Conservation (phyloP, 257 asterid species). For the Solanum appendiculatum region DNA sequence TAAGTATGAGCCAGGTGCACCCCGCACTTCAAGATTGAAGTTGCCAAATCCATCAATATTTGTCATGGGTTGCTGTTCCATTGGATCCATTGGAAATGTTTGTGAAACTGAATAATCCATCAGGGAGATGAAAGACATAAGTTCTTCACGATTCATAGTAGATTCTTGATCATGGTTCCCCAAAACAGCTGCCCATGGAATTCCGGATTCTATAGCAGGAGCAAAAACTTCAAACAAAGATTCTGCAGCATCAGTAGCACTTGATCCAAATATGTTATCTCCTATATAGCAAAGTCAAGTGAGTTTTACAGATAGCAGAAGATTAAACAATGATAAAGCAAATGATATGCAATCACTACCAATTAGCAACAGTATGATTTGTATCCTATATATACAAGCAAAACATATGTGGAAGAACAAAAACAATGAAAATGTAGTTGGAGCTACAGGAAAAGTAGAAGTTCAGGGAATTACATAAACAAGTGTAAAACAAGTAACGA, state of each 20-base stretch:
- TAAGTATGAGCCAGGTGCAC: constrained; percentile 63
- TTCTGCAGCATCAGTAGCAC: constrained; percentile 87
- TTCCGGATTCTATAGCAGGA: constrained; percentile 54
- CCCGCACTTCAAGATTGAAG: constrained; percentile 59
- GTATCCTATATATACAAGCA: background rate
- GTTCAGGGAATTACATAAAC: background rate
- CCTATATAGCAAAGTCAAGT: constrained; percentile 33
- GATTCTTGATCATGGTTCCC: constrained; percentile 99
- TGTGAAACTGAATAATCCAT: constrained; percentile 88
- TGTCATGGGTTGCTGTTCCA: constrained; percentile 9
- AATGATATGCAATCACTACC: background rate
- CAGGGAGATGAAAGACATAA: constrained; percentile 84
- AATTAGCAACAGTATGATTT: background rate
- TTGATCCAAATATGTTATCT: constrained; percentile 86
- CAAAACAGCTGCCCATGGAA: constrained; percentile 93
- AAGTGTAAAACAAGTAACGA: background rate
- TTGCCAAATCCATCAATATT: constrained; percentile 82
- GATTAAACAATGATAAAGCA: background rate
- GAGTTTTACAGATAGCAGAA: background rate
- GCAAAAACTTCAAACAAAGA: constrained; percentile 63
- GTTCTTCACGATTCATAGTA: constrained; percentile 80
- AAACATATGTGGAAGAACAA: background rate
- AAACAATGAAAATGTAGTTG: background rate
- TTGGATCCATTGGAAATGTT: constrained; percentile 41
- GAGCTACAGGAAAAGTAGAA: background rate